A percentile compares a stretch with the other conserved stretches of the same genome.
phyloP scores from a whole-genome alignment of 1,284 basidiomycete genomes.

The Trichosporon asahii region DNA sequence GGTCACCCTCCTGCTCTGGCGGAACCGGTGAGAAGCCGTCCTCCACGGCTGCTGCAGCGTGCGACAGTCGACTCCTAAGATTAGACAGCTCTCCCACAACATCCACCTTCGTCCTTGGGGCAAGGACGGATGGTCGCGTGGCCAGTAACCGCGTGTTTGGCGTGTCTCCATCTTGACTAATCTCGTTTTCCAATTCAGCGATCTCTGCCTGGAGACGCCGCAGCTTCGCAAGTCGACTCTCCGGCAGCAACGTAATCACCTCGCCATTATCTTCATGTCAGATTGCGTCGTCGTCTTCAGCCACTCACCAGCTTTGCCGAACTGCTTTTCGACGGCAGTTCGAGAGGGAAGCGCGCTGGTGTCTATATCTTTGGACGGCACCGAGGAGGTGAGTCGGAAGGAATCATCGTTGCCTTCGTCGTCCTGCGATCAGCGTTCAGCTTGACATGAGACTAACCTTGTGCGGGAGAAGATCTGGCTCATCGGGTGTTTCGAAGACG shows the following conservation, averaged over 20 bases:
- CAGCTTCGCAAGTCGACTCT: constrained; percentile 40
- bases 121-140: constrained; percentile 28
- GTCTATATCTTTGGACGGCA: constrained; percentile 14
- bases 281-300: background rate
- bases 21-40: background rate
- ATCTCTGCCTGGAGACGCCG: constrained; percentile 53
- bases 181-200: constrained; percentile 53
- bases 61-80: constrained; percentile 15
- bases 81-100: constrained; percentile 36
- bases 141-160: background rate
- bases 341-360: constrained; percentile 14
- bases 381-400: background rate
- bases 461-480: constrained; percentile 33
- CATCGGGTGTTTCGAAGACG: constrained; percentile 85
- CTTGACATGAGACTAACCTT: constrained; percentile 27
- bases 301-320: background rate
- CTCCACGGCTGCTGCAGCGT: background rate
- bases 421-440: constrained; percentile 8
- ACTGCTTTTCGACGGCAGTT: background rate
- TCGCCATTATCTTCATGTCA: background rate
- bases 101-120: constrained; percentile 33
- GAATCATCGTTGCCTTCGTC: constrained; percentile 21
- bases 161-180: constrained; percentile 23
- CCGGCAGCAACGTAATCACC: background rate
- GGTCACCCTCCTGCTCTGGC: background rate